Base-by-base conservation (phyloP, 176 grass and related monocot genomes). In the Oryza meridionalis region DNA sequence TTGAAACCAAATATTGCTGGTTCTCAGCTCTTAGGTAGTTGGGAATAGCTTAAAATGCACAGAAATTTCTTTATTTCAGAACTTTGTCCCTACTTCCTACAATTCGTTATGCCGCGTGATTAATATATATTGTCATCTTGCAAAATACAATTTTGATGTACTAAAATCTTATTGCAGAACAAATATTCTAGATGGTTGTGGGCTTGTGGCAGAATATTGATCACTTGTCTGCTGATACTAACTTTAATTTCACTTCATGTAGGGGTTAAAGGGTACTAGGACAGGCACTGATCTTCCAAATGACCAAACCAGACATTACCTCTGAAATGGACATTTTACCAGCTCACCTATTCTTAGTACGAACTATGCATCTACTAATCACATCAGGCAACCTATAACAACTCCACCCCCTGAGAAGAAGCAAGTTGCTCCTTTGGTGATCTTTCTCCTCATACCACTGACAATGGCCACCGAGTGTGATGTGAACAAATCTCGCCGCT, bases 241-340 rank as follows among this genome's bases (percentile, higher is more conserved):
- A 92, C 88, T 90, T 92, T 24, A 81, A 72, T 88, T 80, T 70
- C 88, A 92, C 88, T 95, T 87, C 75, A 92, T 83, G 85, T 88
- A 87, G 81, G 73, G 83, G 58, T 75, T 72, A 84, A 72, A 88
- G 73, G 78, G 74, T 84, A 78, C 67, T 78, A 32, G 4, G 65
- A 73, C 69, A 92, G 76, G 73, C 77, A 77, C 65, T 78, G 40
- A 75, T 88, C 78, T 92, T 88, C 75, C 83, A 88, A 88, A 86
- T 92, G 65, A 84, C 87, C 85, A 84, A 84, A 83, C 84, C 59
- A 65, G 66, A 64, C 74, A 73, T 86, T 44, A 84, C 83, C 86
- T 76, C 82, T 84, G 84, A 88, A 86, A 69, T 58, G 27, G 93
- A 95, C 90, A 49, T 63, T 78, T 69, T 76, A 88, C 90, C 88